These are phyloP conservation scores for Cyberlindnera samutprakarnensis DNA, from an alignment of 805 yeast genomes.

Conservation along the genomic window DNA sequence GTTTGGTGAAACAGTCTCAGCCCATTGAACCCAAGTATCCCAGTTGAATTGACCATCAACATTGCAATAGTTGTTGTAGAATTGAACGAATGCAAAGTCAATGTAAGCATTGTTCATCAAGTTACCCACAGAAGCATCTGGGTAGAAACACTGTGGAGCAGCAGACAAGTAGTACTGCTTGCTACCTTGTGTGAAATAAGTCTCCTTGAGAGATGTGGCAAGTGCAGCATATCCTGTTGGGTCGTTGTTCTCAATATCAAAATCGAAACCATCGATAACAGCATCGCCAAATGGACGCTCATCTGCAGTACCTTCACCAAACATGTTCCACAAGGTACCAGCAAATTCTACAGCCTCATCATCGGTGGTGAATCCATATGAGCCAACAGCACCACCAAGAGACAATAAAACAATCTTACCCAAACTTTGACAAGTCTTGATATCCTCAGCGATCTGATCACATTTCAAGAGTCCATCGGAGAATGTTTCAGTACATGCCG, in stretches of 20 bases:
- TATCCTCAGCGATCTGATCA: conserved; percentile 58
- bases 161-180: conserved; percentile 72
- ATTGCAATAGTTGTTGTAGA: conserved; percentile 79
- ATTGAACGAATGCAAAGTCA: conserved; percentile 82
- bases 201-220: conserved; percentile 42
- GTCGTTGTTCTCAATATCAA: conserved; percentile 71
- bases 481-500: conserved; percentile 33
- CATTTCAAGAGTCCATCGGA: conserved; percentile 39
- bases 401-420: conserved; percentile 79
- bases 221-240: conserved; percentile 61
- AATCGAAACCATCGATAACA: conserved; percentile 85
- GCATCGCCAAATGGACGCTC: conserved; percentile 66
- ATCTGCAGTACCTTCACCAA: conserved; percentile 50
- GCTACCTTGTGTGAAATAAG: conserved; percentile 42
- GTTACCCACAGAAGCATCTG: conserved; percentile 64
- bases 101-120: conserved; percentile 50
- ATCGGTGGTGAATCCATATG: conserved; percentile 83
- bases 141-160: conserved; percentile 89
- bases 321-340: conserved; percentile 50
- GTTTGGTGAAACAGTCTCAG: conserved; percentile 54
- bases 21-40: conserved; percentile 68
- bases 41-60: conserved; percentile 50
- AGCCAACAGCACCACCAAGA: conserved; percentile 65
- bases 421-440: conserved; percentile 65
- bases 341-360: conserved; percentile 65